A percentile compares a stretch with the other conserved stretches of the same genome.
Conservation (phyloP, 345 rosid genomes). For the Pugionium cornutum region DNA sequence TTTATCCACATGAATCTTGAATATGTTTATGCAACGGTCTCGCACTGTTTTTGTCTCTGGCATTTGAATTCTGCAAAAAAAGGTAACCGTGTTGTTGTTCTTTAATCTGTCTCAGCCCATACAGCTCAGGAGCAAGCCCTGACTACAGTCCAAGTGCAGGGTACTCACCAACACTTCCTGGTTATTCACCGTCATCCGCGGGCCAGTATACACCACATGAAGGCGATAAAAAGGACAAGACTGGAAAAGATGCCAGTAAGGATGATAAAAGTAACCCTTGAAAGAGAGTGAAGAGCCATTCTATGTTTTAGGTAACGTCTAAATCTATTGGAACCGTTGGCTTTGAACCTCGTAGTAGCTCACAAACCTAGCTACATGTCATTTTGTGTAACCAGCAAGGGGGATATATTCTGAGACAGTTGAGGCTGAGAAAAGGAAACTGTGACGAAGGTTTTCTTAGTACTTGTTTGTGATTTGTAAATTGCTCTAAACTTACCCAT, state of each 20-base stretch:
- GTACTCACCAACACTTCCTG: slow-evolving; percentile 78
- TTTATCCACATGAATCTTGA: background rate
- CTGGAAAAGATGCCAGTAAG: slow-evolving; percentile 40
- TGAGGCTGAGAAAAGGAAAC: slow-evolving; percentile 23
- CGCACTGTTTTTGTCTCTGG: background rate
- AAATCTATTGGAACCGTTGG: slow-evolving; percentile 15
- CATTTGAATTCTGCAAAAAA: background rate
- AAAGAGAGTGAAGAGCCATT: slow-evolving; percentile 6
- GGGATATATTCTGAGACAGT: slow-evolving; percentile 7
- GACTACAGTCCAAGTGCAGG: slow-evolving; percentile 90
- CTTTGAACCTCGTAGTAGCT: background rate
- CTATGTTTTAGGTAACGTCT: slow-evolving; percentile 27
- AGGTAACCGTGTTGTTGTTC: slow-evolving; percentile 7
- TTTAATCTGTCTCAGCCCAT: slow-evolving; percentile 51
- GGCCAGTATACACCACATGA: slow-evolving; percentile 79
- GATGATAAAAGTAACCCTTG: slow-evolving; percentile 33
- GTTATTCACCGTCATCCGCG: slow-evolving; percentile 79
- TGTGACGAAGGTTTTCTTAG: slow-evolving; percentile 7
- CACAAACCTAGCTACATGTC: slow-evolving; percentile 14
- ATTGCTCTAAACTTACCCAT: slow-evolving; percentile 27
- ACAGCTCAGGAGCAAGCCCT: slow-evolving; percentile 68
- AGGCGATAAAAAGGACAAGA: slow-evolving; percentile 53
- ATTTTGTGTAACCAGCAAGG: slow-evolving; percentile 18
- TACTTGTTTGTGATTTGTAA: slow-evolving; percentile 21
- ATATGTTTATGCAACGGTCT: slow-evolving; percentile 7